These are phyloP conservation scores for Fusarium brachygibbosum DNA, from an alignment of 2,329 filamentous ascomycete genomes.

Conservation along the genomic window DNA sequence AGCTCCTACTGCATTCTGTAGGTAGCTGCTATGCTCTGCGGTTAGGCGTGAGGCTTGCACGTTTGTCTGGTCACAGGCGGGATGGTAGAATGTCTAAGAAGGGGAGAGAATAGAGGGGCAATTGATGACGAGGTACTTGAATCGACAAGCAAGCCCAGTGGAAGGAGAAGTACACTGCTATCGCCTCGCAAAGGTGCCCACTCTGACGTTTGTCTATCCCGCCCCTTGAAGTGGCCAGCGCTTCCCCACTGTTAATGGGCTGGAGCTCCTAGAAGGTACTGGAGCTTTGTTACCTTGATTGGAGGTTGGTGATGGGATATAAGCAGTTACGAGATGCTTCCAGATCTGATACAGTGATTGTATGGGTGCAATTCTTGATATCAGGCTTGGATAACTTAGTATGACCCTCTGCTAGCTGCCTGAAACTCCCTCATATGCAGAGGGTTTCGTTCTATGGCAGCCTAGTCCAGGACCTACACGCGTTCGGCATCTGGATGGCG, in stretches of 20 bases:
- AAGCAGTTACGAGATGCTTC: conserved; percentile 24
- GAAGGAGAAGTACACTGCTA: conserved; percentile 18
- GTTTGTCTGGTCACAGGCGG: conserved; percentile 38
- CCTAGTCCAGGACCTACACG: conserved; percentile 28
- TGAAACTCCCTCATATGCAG: neutral
- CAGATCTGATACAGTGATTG: neutral
- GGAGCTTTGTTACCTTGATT: conserved; percentile 38
- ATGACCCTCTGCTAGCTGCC: neutral
- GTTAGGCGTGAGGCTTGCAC: conserved; percentile 40
- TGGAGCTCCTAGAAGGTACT: conserved; percentile 45
- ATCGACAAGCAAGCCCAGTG: neutral
- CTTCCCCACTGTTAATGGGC: conserved; percentile 42
- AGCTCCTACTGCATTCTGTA: conserved; percentile 36
- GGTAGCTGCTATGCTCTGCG: conserved; percentile 25
- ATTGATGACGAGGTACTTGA: conserved; percentile 41
- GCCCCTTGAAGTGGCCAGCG: conserved; percentile 24
- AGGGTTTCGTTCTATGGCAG: conserved; percentile 11
- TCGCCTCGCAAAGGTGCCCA: conserved; percentile 15
- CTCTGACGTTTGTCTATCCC: conserved; percentile 38
- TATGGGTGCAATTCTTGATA: neutral
- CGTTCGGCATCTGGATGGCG: conserved; percentile 40
- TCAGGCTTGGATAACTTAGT: neutral
- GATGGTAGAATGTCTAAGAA: conserved; percentile 59
- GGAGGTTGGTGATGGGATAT: conserved; percentile 3
- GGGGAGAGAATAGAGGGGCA: conserved; percentile 53